Percentiles rank a stretch among this genome's conserved stretches.
Conservation (phyloP, 768 basidiomycete genomes). For the Suillus sp. region DNA sequence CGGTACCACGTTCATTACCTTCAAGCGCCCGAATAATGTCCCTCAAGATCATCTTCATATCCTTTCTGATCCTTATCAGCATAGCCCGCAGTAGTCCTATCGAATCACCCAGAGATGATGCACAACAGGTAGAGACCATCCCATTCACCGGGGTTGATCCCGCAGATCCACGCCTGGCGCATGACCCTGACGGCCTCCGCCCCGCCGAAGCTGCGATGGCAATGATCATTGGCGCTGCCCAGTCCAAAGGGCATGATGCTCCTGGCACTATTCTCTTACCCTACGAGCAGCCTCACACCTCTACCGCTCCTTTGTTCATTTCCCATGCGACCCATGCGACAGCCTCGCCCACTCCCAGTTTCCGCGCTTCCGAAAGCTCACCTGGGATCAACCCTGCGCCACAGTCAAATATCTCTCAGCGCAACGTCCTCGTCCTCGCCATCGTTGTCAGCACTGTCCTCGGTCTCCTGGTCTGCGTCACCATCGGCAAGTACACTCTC, state of each 20-base stretch:
- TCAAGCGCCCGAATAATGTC: conserved; percentile 1
- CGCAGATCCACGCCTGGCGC: background rate
- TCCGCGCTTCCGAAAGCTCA: conserved; percentile 14
- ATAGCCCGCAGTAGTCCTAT: background rate
- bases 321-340: background rate
- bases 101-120: conserved; percentile 14
- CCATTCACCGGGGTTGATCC: background rate
- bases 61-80: background rate
- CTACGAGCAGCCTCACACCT: conserved; percentile 9
- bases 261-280: conserved; percentile 19
- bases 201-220: conserved; percentile 12
- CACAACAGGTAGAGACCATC: conserved; percentile 2
- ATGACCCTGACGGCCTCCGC: conserved; percentile 6
- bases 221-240: conserved; percentile 9
- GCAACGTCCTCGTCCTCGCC: conserved; percentile 9
- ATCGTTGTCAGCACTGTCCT: conserved; percentile 21
- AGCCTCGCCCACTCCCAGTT: conserved; percentile 4
- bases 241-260: background rate
- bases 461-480: conserved; percentile 17
- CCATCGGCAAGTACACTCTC: background rate
- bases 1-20: conserved; percentile 10
- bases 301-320: background rate
- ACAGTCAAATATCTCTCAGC: conserved; percentile 10
- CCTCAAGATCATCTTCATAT: background rate
- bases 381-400: conserved; percentile 18